phyloP scores from a whole-genome alignment of 768 basidiomycete species.

The Naematelia encephala region DNA sequence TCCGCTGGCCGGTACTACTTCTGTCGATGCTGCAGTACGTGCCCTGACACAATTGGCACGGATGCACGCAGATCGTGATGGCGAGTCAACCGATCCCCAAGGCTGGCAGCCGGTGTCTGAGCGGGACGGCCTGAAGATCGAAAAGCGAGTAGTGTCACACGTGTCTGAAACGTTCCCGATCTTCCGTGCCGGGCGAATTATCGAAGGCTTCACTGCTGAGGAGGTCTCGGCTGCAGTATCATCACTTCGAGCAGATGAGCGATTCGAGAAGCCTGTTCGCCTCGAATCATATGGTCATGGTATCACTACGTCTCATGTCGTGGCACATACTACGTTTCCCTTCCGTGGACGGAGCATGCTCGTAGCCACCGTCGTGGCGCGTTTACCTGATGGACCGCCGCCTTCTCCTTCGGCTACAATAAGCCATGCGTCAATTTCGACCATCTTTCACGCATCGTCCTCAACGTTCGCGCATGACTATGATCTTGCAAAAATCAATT shows the following conservation, averaged over 20 bases:
- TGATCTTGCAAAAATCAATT: constrained; percentile 65
- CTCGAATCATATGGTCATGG: constrained; percentile 77
- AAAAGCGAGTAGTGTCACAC: constrained; percentile 69
- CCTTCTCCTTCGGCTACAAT: constrained; percentile 42
- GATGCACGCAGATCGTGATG: constrained; percentile 58
- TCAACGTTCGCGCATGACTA: constrained; percentile 54
- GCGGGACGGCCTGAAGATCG: constrained; percentile 66
- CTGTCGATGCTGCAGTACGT: constrained; percentile 60
- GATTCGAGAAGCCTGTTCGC: constrained; percentile 65
- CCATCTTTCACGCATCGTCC: constrained; percentile 76
- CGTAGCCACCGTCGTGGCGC: constrained; percentile 68
- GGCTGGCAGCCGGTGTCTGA: constrained; percentile 77
- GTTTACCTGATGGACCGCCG: constrained; percentile 46
- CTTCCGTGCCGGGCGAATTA: constrained; percentile 81
- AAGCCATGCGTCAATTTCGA: constrained; percentile 54
- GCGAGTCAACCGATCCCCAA: constrained; percentile 55
- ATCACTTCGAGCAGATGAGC: constrained; percentile 68
- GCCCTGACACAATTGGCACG: constrained; percentile 76
- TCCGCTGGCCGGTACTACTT: constrained; percentile 20
- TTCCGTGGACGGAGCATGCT: constrained; percentile 87
- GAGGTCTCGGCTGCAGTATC: constrained; percentile 72
- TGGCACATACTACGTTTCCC: constrained; percentile 76
- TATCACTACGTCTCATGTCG: constrained; percentile 67
- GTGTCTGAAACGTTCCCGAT: constrained; percentile 78
- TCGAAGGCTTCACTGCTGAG: constrained; percentile 89